Conservation (phyloP, 345 rosid species). For the Eucalyptus sideroxylon region DNA sequence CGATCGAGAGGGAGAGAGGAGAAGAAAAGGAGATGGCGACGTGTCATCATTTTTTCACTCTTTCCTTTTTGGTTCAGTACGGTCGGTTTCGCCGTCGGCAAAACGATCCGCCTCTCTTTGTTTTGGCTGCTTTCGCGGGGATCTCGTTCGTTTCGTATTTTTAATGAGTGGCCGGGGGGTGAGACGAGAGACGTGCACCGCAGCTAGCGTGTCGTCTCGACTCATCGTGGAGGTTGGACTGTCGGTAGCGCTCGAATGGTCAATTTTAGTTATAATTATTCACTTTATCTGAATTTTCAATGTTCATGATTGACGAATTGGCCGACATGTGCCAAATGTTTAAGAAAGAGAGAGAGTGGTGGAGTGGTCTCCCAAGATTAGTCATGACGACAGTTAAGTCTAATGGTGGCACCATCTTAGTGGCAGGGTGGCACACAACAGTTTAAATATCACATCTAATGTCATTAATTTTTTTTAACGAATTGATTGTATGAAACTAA, state of each 20-base stretch:
- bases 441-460: background rate
- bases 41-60: background rate
- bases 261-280: background rate
- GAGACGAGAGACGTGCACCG: background rate
- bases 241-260: background rate
- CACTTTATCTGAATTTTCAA: background rate
- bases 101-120: background rate
- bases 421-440: too few species aligned
- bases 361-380: background rate
- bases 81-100: background rate
- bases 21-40: background rate
- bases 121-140: background rate
- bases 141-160: background rate
- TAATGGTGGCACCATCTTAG: background rate
- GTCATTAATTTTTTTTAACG: background rate
- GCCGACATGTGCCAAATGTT: background rate
- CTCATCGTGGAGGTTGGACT: background rate
- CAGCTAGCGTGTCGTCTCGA: background rate
- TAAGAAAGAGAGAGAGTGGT: background rate
- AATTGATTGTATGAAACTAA: background rate
- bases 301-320: background rate
- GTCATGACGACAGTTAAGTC: background rate
- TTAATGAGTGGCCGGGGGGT: background rate
- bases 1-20: background rate
- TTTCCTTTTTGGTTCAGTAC: background rate